Percentiles rank a stretch among this genome's conserved stretches.
Evolutionary conservation across 1,284 basidiomycete species (phyloP).

Genomic region (Malassezia sympodialis): DNA sequence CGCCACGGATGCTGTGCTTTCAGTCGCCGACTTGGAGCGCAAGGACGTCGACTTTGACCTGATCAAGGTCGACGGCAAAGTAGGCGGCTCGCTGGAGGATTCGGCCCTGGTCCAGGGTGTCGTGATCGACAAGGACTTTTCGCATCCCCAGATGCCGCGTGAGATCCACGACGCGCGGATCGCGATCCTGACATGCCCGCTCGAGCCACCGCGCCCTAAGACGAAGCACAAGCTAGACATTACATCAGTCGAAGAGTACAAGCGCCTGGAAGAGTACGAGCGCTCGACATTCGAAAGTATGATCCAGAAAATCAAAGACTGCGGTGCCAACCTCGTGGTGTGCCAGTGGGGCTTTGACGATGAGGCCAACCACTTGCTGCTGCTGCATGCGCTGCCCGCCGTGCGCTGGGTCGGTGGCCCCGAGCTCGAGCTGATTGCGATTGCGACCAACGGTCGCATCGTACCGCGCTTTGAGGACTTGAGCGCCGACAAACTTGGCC

Average conservation of each 20-base stretch:
- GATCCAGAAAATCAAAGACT: conserved; percentile 93
- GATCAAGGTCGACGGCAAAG: conserved; percentile 98
- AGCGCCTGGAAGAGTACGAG: conserved; percentile 86
- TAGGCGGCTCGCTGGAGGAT: conserved; percentile 90
- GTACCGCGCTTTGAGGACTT: conserved; percentile 96
- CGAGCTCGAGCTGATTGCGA: conserved; percentile 97
- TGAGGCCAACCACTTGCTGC: conserved; percentile 92
- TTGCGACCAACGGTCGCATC: conserved; percentile 95
- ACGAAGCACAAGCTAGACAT: conserved; percentile 99
- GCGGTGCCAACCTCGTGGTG: conserved; percentile 96
- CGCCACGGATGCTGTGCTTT: conserved; percentile 88
- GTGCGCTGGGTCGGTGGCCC: conserved; percentile 98
- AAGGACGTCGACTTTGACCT: conserved; percentile 95
- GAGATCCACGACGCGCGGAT: conserved; percentile 76
- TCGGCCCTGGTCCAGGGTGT: conserved; percentile 87
- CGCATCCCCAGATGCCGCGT: conserved; percentile 93
- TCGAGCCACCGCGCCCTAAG: conserved; percentile 96
- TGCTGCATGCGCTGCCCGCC: conserved; percentile 96
- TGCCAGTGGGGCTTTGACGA: conserved; percentile 99
- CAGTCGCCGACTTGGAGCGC: conserved; percentile 86
- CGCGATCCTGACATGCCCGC: conserved; percentile 95
- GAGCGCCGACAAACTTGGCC: conserved; percentile 77
- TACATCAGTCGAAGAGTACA: conserved; percentile 93
- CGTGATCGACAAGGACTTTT: conserved; percentile 98
- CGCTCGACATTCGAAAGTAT: conserved; percentile 90